phyloP scores from a whole-genome alignment of 345 rosid genomes.

The Moricandia arvensis region DNA sequence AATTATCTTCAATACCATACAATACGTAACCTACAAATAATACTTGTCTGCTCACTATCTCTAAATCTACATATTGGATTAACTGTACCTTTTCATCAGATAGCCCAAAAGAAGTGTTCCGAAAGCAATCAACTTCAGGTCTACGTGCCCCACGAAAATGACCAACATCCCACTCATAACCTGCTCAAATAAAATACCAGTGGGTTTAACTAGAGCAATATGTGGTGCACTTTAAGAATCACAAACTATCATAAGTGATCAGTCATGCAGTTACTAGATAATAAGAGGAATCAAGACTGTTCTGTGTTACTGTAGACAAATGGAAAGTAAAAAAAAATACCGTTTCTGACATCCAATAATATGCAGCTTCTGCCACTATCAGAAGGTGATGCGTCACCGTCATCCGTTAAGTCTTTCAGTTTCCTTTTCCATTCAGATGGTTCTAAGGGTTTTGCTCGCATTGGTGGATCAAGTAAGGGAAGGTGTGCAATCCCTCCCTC shows the following conservation, averaged over 20 bases:
- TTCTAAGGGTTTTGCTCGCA: constrained; percentile 69
- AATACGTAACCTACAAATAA: neutral
- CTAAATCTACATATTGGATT: neutral
- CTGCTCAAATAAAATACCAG: constrained; percentile 42
- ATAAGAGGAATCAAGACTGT: neutral
- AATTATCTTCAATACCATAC: neutral
- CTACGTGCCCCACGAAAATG: constrained; percentile 73
- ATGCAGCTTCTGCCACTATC: constrained; percentile 42
- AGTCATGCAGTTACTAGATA: neutral
- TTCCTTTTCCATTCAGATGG: constrained; percentile 85
- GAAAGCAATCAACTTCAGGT: constrained; percentile 90
- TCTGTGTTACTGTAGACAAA: neutral
- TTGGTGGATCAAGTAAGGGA: constrained; percentile 69
- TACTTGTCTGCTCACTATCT: constrained; percentile 2
- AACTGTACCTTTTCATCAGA: constrained; percentile 55
- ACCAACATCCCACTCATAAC: constrained; percentile 98
- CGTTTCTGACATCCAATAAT: constrained; percentile 83
- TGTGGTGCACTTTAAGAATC: neutral
- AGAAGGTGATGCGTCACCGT: constrained; percentile 35
- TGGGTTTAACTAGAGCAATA: constrained; percentile 4
- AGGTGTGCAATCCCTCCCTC: constrained; percentile 84
- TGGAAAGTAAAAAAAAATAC: constrained; percentile 36
- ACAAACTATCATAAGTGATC: neutral
- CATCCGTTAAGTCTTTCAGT: constrained; percentile 48
- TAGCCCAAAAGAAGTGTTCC: constrained; percentile 75